Evolutionary conservation across 2,329 filamentous ascomycete genomes (phyloP).

Genomic region (Fusarium verrucosum): DNA sequence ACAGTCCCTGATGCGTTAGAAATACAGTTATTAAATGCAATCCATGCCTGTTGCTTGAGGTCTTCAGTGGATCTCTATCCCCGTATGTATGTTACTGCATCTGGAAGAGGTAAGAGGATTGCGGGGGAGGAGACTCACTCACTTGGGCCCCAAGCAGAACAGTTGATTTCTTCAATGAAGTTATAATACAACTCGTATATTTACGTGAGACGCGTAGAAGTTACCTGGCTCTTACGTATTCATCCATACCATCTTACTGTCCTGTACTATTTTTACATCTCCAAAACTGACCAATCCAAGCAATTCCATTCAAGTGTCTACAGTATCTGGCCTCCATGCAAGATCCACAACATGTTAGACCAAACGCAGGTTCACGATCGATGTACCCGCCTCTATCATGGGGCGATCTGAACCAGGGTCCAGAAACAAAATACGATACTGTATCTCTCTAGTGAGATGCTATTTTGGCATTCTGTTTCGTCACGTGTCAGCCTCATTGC

Average conservation of each 20-base stretch:
- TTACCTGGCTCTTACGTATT: not conserved
- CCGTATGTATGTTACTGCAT: not conserved
- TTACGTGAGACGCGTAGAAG: not conserved
- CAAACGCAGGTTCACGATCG: not conserved
- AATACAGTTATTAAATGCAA: not conserved
- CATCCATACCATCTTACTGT: no score
- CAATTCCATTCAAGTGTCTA: not conserved
- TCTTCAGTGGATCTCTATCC: slow-evolving; percentile 5
- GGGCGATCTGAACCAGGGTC: not conserved
- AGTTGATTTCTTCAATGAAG: not conserved
- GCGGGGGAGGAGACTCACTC: slow-evolving; percentile 20
- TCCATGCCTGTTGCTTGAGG: not conserved
- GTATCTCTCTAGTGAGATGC: not conserved
- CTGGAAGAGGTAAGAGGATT: slow-evolving; percentile 31
- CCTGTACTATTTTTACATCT: not conserved
- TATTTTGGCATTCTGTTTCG: fast-evolving
- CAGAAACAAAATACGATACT: not conserved
- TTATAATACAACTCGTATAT: not conserved
- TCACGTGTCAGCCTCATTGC: not conserved
- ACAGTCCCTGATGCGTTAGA: not conserved
- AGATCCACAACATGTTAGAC: slow-evolving; percentile 13
- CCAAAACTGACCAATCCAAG: no score
- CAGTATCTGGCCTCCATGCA: not conserved
- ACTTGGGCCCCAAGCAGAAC: not conserved
- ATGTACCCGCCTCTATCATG: slow-evolving; percentile 9